Evolutionary conservation across 2,329 filamentous ascomycete genomes (phyloP).

Genomic region (Aspergillus flavus): DNA sequence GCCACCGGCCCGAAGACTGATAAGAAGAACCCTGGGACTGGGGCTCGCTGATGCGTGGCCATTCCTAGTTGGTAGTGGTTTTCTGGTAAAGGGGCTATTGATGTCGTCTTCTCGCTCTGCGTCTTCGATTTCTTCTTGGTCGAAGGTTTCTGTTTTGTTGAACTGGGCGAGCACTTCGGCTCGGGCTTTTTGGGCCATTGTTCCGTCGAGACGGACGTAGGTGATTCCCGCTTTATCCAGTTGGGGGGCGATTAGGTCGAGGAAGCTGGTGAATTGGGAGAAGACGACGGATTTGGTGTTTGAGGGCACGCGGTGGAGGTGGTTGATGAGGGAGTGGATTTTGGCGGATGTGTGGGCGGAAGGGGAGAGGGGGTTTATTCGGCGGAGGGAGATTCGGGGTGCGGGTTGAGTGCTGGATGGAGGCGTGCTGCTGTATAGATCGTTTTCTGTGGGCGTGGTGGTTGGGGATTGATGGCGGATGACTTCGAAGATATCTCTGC

Average conservation of each 20-base stretch:
- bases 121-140: slow-evolving; percentile 40
- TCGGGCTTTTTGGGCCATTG: slow-evolving; percentile 82
- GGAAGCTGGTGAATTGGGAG: slow-evolving; percentile 95
- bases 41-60: not conserved
- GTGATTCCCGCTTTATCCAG: slow-evolving; percentile 71
- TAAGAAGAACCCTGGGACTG: slow-evolving; percentile 64
- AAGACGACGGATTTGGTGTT: slow-evolving; percentile 88
- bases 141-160: slow-evolving; percentile 46
- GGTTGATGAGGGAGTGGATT: slow-evolving; percentile 74
- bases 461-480: slow-evolving; percentile 65
- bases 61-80: not conserved
- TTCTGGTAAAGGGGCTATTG: not conserved
- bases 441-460: slow-evolving; percentile 48
- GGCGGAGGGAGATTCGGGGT: slow-evolving; percentile 61
- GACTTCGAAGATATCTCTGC: slow-evolving; percentile 88
- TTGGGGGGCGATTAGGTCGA: slow-evolving; percentile 85
- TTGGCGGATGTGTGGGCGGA: slow-evolving; percentile 71
- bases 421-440: slow-evolving; percentile 46
- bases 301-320: slow-evolving; percentile 72
- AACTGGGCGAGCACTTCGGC: slow-evolving; percentile 79
- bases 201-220: slow-evolving; percentile 87
- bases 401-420: slow-evolving; percentile 35
- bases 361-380: slow-evolving; percentile 65
- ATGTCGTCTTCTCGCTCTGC: slow-evolving; percentile 31
- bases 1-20: slow-evolving; percentile 86